A percentile compares a stretch with the other conserved stretches of the same genome.
These are phyloP conservation scores for Immersiella caudata DNA, from an alignment of 495 filamentous ascomycete genomes.

Conservation along the genomic window DNA sequence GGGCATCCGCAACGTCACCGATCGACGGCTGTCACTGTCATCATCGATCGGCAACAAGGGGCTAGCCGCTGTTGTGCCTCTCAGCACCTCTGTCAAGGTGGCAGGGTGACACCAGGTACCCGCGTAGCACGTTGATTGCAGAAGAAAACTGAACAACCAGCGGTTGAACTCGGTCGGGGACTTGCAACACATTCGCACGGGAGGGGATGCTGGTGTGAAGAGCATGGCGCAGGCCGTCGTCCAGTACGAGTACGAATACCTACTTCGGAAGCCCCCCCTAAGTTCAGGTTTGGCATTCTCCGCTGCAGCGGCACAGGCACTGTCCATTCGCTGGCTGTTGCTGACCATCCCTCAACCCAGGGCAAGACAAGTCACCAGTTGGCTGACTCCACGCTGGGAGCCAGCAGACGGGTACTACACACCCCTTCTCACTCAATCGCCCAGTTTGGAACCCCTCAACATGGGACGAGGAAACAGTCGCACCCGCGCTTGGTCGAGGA, in stretches of 20 bases:
- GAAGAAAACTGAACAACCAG: not conserved
- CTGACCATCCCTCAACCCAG: not conserved
- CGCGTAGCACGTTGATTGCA: not conserved
- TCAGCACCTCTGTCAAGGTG: not conserved
- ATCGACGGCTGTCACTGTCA: slow-evolving; percentile 20
- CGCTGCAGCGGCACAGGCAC: not conserved
- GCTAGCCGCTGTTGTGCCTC: not conserved
- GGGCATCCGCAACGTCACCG: slow-evolving; percentile 6
- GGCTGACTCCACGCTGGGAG: not conserved
- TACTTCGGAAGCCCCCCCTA: not conserved
- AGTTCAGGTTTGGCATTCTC: not conserved
- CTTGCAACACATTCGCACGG: not conserved
- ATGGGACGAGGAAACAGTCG: not conserved
- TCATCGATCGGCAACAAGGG: slow-evolving; percentile 3
- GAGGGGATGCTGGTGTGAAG: not conserved
- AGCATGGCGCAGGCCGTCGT: not conserved
- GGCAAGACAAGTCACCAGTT: not conserved
- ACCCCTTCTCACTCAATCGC: not conserved
- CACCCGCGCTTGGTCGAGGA: not conserved
- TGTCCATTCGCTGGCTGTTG: not conserved
- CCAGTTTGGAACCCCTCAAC: not conserved
- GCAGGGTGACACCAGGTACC: not conserved
- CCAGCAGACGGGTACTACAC: not conserved
- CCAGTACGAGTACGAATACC: not conserved
- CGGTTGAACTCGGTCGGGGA: not conserved